These are phyloP conservation scores for Climacium dendroides DNA, from an alignment of 225 moss, liverwort and hornwort genomes.

Conservation along the genomic window DNA sequence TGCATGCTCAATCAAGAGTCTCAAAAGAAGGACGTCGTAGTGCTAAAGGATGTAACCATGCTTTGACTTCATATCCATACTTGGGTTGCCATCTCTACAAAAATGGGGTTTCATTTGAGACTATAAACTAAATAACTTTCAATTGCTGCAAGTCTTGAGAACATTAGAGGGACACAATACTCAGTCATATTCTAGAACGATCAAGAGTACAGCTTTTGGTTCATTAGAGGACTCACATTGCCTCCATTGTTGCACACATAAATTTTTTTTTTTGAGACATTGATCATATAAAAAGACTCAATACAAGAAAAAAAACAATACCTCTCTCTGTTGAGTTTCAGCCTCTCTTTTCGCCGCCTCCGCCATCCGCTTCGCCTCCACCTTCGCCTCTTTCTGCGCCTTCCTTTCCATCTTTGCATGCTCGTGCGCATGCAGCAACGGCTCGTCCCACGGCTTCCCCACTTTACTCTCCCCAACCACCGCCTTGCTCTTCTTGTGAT, in stretches of 20 bases:
- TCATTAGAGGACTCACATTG: not conserved
- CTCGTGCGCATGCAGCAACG: constrained; percentile 4
- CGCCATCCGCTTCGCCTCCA: constrained; percentile 2
- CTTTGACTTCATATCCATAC: not conserved
- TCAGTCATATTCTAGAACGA: not conserved
- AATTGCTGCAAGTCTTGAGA: not conserved
- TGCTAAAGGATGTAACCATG: not conserved
- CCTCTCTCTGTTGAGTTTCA: constrained; percentile 11
- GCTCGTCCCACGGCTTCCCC: constrained; percentile 10
- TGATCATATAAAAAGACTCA: too few species aligned
- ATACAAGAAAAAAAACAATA: not conserved
- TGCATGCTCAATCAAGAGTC: not conserved
- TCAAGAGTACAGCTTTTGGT: not conserved
- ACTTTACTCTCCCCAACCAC: not conserved
- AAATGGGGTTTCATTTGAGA: not conserved
- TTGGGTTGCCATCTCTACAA: not conserved
- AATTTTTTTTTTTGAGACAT: too few species aligned
- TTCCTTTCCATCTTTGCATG: constrained; percentile 15
- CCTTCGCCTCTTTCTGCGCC: constrained; percentile 13
- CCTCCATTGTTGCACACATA: not conserved
- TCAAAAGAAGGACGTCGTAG: not conserved
- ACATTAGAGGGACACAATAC: not conserved
- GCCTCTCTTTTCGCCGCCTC: constrained; percentile 9
- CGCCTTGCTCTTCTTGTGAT: constrained; percentile 3
- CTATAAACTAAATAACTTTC: not conserved